phyloP scores from a whole-genome alignment of 2,329 filamentous ascomycete species.

The Talaromyces islandicus region DNA sequence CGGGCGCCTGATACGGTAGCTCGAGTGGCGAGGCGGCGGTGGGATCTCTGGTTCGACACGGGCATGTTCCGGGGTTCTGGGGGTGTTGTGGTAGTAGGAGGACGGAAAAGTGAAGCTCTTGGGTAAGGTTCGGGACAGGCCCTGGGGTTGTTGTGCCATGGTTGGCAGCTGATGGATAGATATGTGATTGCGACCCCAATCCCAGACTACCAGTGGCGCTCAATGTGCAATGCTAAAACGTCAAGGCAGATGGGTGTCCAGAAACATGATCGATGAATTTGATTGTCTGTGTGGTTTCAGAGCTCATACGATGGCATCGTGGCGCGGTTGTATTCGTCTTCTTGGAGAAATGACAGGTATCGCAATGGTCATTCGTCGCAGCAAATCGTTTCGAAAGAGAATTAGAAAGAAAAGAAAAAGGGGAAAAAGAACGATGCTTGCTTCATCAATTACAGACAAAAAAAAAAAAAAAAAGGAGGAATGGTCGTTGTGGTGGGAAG shows the following conservation, averaged over 20 bases:
- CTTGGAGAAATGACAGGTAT: background rate
- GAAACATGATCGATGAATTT: background rate
- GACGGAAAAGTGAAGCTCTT: conserved; percentile 42
- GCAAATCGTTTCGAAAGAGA: background rate
- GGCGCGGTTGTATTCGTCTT: background rate
- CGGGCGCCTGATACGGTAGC: conserved; percentile 34
- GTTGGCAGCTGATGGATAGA: conserved; percentile 8
- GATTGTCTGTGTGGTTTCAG: background rate
- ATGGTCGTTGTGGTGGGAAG: conserved; percentile 6
- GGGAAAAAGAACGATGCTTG: conserved; percentile 7
- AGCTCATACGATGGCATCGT: background rate
- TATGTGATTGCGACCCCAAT: background rate
- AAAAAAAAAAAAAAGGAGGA: conserved; percentile 6
- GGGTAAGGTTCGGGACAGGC: conserved; percentile 40
- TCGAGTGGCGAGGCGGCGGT: conserved; percentile 41
- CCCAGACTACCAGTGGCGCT: background rate
- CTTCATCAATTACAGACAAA: conserved; percentile 1
- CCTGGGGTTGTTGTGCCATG: conserved; percentile 34
- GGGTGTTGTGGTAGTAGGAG: conserved; percentile 24
- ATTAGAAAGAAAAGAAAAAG: background rate
- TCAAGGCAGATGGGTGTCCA: background rate
- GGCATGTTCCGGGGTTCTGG: conserved; percentile 39
- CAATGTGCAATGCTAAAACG: background rate
- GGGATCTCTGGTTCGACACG: conserved; percentile 34
- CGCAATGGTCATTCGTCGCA: background rate